Conservation (phyloP, 2,329 filamentous ascomycete genomes). For the Botryotinia globosa region DNA sequence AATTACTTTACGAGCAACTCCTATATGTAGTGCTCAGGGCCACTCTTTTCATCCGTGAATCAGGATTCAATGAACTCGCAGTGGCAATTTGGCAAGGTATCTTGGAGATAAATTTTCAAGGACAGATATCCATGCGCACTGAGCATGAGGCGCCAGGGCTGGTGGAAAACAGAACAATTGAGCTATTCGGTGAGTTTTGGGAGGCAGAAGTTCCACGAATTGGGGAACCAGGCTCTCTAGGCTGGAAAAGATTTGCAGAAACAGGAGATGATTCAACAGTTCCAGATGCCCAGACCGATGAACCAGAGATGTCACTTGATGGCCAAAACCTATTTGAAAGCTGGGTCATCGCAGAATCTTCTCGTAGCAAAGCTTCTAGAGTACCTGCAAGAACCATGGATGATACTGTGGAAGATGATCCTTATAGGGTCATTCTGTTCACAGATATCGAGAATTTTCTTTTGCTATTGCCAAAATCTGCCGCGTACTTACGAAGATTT, state of each 20-base stretch:
- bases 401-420: constrained; percentile 72
- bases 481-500: constrained; percentile 42
- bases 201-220: constrained; percentile 77
- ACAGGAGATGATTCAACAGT: constrained; percentile 28
- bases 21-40: constrained; percentile 72
- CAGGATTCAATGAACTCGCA: constrained; percentile 75
- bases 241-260: constrained; percentile 62
- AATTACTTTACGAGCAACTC: constrained; percentile 42
- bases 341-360: constrained; percentile 54
- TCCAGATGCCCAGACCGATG: constrained; percentile 29
- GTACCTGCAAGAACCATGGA: constrained; percentile 73
- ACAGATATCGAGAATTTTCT: constrained; percentile 69
- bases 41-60: constrained; percentile 71
- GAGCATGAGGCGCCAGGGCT: constrained; percentile 20
- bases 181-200: constrained; percentile 73
- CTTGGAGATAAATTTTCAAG: constrained; percentile 68
- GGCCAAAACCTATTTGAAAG: constrained; percentile 40
- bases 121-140: constrained; percentile 42
- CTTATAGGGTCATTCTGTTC: constrained; percentile 77
- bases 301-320: constrained; percentile 23
- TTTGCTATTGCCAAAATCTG: constrained; percentile 46
- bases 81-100: constrained; percentile 79
- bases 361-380: constrained; percentile 46
- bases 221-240: constrained; percentile 68
- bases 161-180: constrained; percentile 23